These are phyloP conservation scores for Groenewaldozyma salmanticensis DNA, from an alignment of 805 yeast genomes.

Conservation along the genomic window DNA sequence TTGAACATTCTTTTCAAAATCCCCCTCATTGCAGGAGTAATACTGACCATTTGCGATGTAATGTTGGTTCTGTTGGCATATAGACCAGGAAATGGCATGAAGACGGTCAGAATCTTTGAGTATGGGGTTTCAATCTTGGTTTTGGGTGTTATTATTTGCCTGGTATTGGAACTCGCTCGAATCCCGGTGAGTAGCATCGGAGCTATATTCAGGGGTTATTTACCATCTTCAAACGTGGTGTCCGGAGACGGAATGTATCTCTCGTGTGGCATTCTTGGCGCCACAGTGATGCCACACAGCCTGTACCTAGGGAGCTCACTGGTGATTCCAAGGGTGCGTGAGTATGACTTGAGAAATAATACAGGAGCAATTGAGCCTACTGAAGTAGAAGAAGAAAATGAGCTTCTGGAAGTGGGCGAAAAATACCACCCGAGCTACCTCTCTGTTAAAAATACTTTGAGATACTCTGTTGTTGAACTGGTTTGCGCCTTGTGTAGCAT, in stretches of 20 bases:
- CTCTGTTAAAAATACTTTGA: slow-evolving; percentile 67
- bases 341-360: slow-evolving; percentile 53
- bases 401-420: slow-evolving; percentile 16
- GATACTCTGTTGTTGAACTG: slow-evolving; percentile 64
- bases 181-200: slow-evolving; percentile 45
- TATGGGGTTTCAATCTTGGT: slow-evolving; percentile 70
- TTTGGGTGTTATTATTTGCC: slow-evolving; percentile 74
- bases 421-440: slow-evolving; percentile 57
- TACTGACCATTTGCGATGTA: slow-evolving; percentile 79
- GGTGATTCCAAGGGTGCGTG: slow-evolving; percentile 76
- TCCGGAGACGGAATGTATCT: slow-evolving; percentile 63
- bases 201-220: slow-evolving; percentile 61
- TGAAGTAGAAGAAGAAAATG: neutral
- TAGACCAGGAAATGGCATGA: slow-evolving; percentile 74
- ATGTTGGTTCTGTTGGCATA: slow-evolving; percentile 79
- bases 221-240: slow-evolving; percentile 42
- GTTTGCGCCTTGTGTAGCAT: slow-evolving; percentile 61
- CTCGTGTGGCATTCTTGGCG: slow-evolving; percentile 81
- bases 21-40: slow-evolving; percentile 76
- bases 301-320: slow-evolving; percentile 81
- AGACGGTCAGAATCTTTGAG: slow-evolving; percentile 71
- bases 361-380: slow-evolving; percentile 36
- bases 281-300: slow-evolving; percentile 94
- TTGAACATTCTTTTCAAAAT: slow-evolving; percentile 71
- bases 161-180: slow-evolving; percentile 64